A percentile compares a stretch with the other conserved stretches of the same genome.
These are phyloP conservation scores for Selenicereus undatus DNA, from an alignment of 148 eudicot genomes.

Conservation along the genomic window DNA sequence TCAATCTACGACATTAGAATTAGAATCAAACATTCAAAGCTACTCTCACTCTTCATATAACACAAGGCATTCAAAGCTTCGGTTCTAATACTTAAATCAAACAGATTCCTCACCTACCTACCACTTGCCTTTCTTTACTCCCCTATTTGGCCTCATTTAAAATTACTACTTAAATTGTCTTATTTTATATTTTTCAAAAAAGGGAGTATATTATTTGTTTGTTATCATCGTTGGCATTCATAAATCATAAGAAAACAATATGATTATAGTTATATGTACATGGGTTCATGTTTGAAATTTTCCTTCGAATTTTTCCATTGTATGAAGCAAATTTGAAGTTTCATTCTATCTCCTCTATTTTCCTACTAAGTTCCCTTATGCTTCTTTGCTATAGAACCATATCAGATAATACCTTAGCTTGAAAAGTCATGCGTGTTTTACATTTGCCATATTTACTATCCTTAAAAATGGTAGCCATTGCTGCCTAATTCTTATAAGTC, in stretches of 20 bases:
- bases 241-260: neutral
- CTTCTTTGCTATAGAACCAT: neutral
- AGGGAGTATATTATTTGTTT: neutral
- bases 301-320: constrained; percentile 11
- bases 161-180: too few species aligned
- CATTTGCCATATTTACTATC: too few species aligned
- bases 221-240: neutral
- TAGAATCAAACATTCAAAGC: constrained; percentile 23
- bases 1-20: too few species aligned
- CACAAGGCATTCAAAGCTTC: neutral
- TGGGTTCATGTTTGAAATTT: neutral
- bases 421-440: too few species aligned
- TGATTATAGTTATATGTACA: too few species aligned
- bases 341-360: constrained; percentile 14
- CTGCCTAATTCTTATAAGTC: too few species aligned
- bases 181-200: neutral
- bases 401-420: too few species aligned
- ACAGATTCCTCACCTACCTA: constrained; percentile 20
- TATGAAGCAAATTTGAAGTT: constrained; percentile 5
- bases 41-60: neutral
- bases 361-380: neutral
- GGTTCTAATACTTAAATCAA: constrained; percentile 4
- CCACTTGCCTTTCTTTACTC: neutral
- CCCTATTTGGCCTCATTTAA: too few species aligned
- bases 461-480: too few species aligned